Evolutionary conservation across 345 rosid species (phyloP).

Genomic region (Hibiscus tridactylites): DNA sequence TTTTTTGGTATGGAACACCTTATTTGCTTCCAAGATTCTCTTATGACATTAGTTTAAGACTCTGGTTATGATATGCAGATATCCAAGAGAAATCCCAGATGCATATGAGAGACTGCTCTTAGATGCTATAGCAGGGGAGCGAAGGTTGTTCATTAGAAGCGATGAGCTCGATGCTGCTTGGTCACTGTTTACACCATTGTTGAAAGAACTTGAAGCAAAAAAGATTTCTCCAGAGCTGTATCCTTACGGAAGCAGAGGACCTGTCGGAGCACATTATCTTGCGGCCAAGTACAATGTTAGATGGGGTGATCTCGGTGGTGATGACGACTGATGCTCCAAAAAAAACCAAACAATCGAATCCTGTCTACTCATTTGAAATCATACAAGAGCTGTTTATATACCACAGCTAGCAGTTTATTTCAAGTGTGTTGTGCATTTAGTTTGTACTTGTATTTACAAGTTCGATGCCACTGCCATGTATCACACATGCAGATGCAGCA

Average conservation of each 20-base stretch:
- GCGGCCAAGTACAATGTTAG: conserved; percentile 84
- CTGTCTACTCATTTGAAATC: background rate
- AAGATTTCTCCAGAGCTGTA: conserved; percentile 73
- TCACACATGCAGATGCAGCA: background rate
- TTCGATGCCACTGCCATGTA: background rate
- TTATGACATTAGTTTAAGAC: background rate
- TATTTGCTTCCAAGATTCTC: background rate
- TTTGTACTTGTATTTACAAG: background rate
- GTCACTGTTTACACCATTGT: conserved; percentile 64
- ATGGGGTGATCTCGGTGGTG: conserved; percentile 76
- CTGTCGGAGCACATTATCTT: conserved; percentile 83
- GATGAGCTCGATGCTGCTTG: conserved; percentile 92
- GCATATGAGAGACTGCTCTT: conserved; percentile 86
- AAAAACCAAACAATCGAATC: background rate
- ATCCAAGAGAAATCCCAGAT: conserved; percentile 70
- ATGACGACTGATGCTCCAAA: conserved; percentile 25
- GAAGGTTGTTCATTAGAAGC: conserved; percentile 76
- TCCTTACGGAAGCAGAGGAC: conserved; percentile 89
- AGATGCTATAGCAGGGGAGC: conserved; percentile 80
- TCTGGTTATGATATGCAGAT: conserved; percentile 30
- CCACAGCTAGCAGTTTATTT: background rate
- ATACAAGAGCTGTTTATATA: background rate
- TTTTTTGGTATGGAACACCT: background rate
- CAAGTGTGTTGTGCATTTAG: background rate
- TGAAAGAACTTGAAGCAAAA: conserved; percentile 61